phyloP scores from a whole-genome alignment of 140 eudicot genomes.

The Flaveria floridana region DNA sequence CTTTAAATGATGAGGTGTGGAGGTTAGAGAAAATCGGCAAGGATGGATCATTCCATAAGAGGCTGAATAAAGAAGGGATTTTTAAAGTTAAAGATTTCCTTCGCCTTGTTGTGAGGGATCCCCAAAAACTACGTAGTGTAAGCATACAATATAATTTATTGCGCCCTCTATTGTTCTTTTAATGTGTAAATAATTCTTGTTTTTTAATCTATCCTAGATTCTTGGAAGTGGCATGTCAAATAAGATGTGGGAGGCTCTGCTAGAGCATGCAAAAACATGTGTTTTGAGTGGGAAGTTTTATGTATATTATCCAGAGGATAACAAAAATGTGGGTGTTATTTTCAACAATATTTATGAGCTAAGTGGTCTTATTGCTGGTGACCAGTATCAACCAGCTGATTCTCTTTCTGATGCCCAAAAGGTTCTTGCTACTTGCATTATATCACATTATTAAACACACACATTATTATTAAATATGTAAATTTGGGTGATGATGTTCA shows the following conservation, averaged over 20 bases:
- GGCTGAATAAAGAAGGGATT: slow-evolving; percentile 69
- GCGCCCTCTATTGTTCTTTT: not conserved
- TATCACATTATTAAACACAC: not conserved
- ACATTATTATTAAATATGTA: not conserved
- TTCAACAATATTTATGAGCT: slow-evolving; percentile 89
- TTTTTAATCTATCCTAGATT: slow-evolving; percentile 40
- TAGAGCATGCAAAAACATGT: slow-evolving; percentile 94
- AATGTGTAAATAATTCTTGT: not conserved
- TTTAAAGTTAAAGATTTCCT: slow-evolving; percentile 79
- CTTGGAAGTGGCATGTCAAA: slow-evolving; percentile 99
- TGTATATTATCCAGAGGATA: slow-evolving; percentile 68
- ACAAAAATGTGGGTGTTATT: slow-evolving; percentile 66
- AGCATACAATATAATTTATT: slow-evolving; percentile 27
- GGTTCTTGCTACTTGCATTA: slow-evolving; percentile 43
- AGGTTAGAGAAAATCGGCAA: slow-evolving; percentile 95
- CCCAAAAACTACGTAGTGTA: slow-evolving; percentile 65
- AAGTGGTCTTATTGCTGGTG: slow-evolving; percentile 76
- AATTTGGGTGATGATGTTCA: not conserved
- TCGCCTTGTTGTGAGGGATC: slow-evolving; percentile 73
- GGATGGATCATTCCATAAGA: slow-evolving; percentile 94
- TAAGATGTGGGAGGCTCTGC: slow-evolving; percentile 95
- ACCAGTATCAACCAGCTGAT: slow-evolving; percentile 68
- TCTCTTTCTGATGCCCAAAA: slow-evolving; percentile 88
- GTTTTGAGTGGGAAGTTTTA: slow-evolving; percentile 80
- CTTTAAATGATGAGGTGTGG: slow-evolving; percentile 88